Conservation (phyloP, 768 basidiomycete species). For the Rhizopogon vinicolor region DNA sequence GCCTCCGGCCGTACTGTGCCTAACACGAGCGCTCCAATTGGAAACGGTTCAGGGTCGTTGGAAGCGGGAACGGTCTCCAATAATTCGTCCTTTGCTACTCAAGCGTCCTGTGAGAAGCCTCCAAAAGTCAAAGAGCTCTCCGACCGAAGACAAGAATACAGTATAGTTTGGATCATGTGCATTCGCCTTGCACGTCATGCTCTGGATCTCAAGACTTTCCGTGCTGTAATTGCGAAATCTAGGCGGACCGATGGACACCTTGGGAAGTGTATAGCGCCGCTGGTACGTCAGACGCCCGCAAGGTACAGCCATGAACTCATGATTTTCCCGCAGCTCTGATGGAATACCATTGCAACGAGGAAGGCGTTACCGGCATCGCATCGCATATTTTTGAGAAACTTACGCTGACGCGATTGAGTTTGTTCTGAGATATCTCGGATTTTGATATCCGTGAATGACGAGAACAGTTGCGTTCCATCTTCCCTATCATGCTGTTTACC, state of each 20-base stretch:
- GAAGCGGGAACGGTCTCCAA: constrained; percentile 32
- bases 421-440: constrained; percentile 85
- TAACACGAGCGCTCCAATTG: constrained; percentile 14
- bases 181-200: constrained; percentile 89
- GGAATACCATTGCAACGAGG: too few species aligned
- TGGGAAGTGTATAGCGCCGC: too few species aligned
- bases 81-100: constrained; percentile 46
- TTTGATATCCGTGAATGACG: constrained; percentile 93
- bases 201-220: constrained; percentile 77
- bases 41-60: constrained; percentile 11
- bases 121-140: constrained; percentile 52
- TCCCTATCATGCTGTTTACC: neutral
- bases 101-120: constrained; percentile 48
- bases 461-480: constrained; percentile 65
- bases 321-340: too few species aligned
- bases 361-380: too few species aligned
- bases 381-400: constrained; percentile 89
- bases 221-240: constrained; percentile 77
- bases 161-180: constrained; percentile 82
- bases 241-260: constrained; percentile 69
- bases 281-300: too few species aligned
- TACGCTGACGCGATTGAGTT: constrained; percentile 85
- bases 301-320: too few species aligned
- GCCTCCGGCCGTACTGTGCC: constrained; percentile 21
- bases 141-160: constrained; percentile 61